phyloP scores from a whole-genome alignment of 2,329 filamentous ascomycete species.

The Hawksworthiomyces lignivorus region DNA sequence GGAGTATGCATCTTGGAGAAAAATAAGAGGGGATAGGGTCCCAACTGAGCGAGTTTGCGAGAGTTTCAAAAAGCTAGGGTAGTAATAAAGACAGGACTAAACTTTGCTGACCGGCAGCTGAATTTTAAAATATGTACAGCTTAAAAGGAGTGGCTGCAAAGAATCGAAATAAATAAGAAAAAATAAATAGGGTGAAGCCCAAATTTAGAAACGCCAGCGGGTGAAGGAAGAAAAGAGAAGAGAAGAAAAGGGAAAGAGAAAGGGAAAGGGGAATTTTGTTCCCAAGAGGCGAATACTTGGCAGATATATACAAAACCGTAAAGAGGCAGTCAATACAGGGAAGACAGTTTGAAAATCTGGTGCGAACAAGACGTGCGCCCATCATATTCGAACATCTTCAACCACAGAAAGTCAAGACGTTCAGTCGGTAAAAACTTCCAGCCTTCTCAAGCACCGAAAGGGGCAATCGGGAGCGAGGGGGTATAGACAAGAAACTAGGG shows the following conservation, averaged over 20 bases:
- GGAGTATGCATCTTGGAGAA: slow-evolving; percentile 23
- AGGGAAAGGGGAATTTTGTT: background rate
- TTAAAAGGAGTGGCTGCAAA: slow-evolving; percentile 16
- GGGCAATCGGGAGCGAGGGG: too few species aligned
- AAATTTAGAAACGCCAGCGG: slow-evolving; percentile 9
- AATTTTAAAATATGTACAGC: slow-evolving; percentile 10
- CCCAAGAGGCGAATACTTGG: background rate
- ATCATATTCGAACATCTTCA: slow-evolving; percentile 4
- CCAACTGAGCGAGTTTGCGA: slow-evolving; percentile 11
- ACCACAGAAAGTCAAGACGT: slow-evolving; percentile 3
- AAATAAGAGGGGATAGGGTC: background rate
- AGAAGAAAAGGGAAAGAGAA: slow-evolving; percentile 6
- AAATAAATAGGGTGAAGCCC: slow-evolving; percentile 7
- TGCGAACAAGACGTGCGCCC: background rate
- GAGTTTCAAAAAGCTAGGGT: slow-evolving; percentile 10
- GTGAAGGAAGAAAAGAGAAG: slow-evolving; percentile 8
- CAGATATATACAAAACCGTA: slow-evolving; percentile 9
- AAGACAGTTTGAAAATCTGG: background rate
- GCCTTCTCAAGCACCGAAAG: too few species aligned
- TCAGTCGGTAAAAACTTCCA: slow-evolving; percentile 2
- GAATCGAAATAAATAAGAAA: slow-evolving; percentile 12
- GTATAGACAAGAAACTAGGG: too few species aligned
- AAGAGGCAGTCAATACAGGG: background rate
- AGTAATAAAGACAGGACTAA: slow-evolving; percentile 7
- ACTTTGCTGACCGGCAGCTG: slow-evolving; percentile 24